phyloP scores from a whole-genome alignment of 2,329 filamentous ascomycete species.

The Phoma herbarum region DNA sequence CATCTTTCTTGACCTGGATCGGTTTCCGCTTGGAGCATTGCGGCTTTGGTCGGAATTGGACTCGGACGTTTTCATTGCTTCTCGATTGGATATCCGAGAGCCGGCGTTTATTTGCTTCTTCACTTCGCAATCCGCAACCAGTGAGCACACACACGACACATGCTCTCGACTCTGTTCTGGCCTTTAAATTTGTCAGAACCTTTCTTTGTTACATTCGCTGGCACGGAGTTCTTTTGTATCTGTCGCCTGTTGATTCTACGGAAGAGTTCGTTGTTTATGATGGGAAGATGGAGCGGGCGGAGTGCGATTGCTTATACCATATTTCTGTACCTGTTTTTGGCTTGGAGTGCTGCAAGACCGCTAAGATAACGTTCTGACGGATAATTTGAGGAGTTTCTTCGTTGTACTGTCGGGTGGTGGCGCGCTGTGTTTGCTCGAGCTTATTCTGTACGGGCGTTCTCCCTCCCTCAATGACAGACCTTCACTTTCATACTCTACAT shows the following conservation, averaged over 20 bases:
- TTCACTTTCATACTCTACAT: background rate
- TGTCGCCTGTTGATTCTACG: background rate
- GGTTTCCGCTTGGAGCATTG: constrained; percentile 33
- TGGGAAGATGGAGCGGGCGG: background rate
- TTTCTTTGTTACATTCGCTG: constrained; percentile 17
- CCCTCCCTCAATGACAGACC: background rate
- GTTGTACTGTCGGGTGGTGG: background rate
- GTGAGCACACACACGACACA: constrained; percentile 7
- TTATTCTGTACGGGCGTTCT: background rate
- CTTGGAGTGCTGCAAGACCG: background rate
- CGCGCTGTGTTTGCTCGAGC: background rate
- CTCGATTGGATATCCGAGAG: constrained; percentile 15
- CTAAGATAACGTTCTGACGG: constrained; percentile 8
- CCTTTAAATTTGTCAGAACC: background rate
- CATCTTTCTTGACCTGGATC: constrained; percentile 30
- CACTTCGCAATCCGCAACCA: background rate
- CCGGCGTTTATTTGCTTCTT: constrained; percentile 9
- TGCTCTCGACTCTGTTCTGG: constrained; percentile 3
- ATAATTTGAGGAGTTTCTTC: constrained; percentile 8
- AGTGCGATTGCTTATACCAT: constrained; percentile 11
- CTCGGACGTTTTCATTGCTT: constrained; percentile 9
- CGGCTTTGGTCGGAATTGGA: constrained; percentile 5
- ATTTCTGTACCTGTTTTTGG: constrained; percentile 9
- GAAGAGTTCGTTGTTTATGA: constrained; percentile 4
- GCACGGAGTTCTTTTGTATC: constrained; percentile 13